Evolutionary conservation across 176 grass and related monocot species (phyloP).

Genomic region (Luzula sylvatica): DNA sequence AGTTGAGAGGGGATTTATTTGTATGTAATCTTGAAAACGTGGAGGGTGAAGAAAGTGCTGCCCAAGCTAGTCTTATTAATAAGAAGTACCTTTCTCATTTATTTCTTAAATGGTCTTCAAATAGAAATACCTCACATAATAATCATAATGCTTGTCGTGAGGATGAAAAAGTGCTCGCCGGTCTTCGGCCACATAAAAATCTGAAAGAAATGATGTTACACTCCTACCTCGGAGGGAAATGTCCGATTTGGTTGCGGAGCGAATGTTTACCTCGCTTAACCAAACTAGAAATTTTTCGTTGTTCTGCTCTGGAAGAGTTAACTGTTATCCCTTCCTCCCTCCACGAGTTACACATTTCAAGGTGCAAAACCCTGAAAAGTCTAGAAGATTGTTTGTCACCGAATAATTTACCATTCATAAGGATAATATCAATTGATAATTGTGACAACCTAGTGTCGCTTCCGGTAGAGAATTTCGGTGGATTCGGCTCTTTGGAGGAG

Average conservation of each 20-base stretch:
- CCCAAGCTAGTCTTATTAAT: slow-evolving; percentile 21
- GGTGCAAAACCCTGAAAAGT: slow-evolving; percentile 1
- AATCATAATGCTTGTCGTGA: background rate
- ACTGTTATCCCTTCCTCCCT: background rate
- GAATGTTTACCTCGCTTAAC: slow-evolving; percentile 1
- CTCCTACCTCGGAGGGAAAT: background rate
- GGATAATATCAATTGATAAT: slow-evolving; percentile 1
- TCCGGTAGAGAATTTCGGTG: slow-evolving; percentile 3
- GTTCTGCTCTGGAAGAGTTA: background rate
- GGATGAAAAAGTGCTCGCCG: background rate
- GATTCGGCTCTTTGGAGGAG: slow-evolving; percentile 12
- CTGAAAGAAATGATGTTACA: background rate
- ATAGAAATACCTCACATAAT: background rate
- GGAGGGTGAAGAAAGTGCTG: slow-evolving; percentile 5
- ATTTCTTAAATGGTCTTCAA: background rate
- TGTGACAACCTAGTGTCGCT: slow-evolving; percentile 6
- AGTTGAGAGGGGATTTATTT: slow-evolving; percentile 12
- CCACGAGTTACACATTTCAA: background rate
- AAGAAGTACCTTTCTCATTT: slow-evolving; percentile 23
- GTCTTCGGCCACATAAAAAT: slow-evolving; percentile 13
- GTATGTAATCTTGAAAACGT: slow-evolving; percentile 3
- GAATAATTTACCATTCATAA: slow-evolving; percentile 1
- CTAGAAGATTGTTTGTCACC: slow-evolving; percentile 7
- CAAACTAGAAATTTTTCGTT: background rate
- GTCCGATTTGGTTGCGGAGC: background rate